phyloP scores from a whole-genome alignment of 2,329 filamentous ascomycete genomes.

The Nothopassalora personata region DNA sequence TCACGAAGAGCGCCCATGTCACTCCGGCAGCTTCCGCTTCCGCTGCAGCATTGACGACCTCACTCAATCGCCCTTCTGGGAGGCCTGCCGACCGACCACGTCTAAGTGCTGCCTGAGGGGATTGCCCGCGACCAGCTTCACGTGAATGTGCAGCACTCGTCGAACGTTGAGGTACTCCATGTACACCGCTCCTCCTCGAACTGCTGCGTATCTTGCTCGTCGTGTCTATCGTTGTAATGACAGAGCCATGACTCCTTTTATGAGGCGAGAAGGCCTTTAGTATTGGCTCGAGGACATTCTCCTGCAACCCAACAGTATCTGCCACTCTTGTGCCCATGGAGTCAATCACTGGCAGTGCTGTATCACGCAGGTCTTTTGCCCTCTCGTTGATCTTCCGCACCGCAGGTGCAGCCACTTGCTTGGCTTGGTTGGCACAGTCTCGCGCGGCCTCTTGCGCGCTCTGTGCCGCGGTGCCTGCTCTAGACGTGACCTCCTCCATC shows the following conservation, averaged over 20 bases:
- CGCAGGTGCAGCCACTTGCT: not conserved
- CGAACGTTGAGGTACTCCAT: not conserved
- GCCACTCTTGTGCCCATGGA: not conserved
- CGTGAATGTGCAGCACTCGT: not conserved
- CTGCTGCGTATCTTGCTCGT: not conserved
- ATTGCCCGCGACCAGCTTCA: not conserved
- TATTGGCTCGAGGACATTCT: too few species aligned
- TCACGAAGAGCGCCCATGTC: conserved; percentile 4
- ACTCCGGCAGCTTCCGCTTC: conserved; percentile 14
- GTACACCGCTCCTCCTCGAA: not conserved
- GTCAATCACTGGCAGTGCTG: not conserved
- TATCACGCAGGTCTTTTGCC: not conserved
- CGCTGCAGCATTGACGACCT: not conserved
- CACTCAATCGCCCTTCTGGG: not conserved
- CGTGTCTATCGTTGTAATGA: not conserved
- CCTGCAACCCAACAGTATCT: too few species aligned
- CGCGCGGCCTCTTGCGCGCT: not conserved
- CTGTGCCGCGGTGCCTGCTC: too few species aligned
- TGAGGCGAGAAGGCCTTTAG: not conserved
- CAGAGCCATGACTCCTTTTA: not conserved
- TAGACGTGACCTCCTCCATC: not conserved
- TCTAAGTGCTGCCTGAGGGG: not conserved
- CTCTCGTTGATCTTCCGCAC: too few species aligned
- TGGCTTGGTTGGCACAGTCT: not conserved
- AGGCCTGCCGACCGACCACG: not conserved